Base-by-base conservation (phyloP, 1,139 yeast genomes). In the Pichia cactophila region DNA sequence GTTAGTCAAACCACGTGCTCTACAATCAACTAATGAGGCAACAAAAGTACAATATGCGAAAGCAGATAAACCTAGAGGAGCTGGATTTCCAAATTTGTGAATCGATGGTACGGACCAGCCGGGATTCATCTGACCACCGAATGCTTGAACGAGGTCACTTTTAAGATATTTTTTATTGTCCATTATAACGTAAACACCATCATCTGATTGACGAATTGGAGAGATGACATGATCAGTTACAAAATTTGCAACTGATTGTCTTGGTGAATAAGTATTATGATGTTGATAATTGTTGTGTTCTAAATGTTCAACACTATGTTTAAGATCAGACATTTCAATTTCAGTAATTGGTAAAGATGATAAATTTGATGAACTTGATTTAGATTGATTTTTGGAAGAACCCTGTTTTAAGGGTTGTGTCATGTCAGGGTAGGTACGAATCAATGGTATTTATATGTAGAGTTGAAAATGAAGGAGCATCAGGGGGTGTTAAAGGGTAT, bases 31-130 rank as follows among this genome's bases (percentile, higher is more conserved):
- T 62, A 89, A 69, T 4, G 90, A 81, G 41, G 87, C 72, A 16
- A 87, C 87, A 66, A 88, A 86, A 7, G 95, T 86, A 31, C 95
- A 86, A 58, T 86, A 72, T 12, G 95, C 95, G 64, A 89, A 88
- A 5, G 87, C 94, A 47, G 81, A 75, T 55, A 89, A 73, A 12
- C 96, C 97, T 50, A 89, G 72, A 4, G 96, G 96, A 46, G 94
- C 87, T 40, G 96, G 95, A 66, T 88, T 88, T 55, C 84, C 96
- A 64, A 87, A 82, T 66, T 82, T 75, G 65, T 85, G 80, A 44
- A 76, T 72, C 29, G 95, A 81, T 35, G 86, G 79, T 35, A 81
- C 78, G 26, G 78, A 61, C 54, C 74, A 69, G 61, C 88, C 88
- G 23, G 89, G 74, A 59, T 78, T 80, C 66, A 82, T 62, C 39